Percentiles rank a stretch among this genome's conserved stretches.
phyloP scores from a whole-genome alignment of 768 basidiomycete species.

The Xerocomus potaroensis region DNA sequence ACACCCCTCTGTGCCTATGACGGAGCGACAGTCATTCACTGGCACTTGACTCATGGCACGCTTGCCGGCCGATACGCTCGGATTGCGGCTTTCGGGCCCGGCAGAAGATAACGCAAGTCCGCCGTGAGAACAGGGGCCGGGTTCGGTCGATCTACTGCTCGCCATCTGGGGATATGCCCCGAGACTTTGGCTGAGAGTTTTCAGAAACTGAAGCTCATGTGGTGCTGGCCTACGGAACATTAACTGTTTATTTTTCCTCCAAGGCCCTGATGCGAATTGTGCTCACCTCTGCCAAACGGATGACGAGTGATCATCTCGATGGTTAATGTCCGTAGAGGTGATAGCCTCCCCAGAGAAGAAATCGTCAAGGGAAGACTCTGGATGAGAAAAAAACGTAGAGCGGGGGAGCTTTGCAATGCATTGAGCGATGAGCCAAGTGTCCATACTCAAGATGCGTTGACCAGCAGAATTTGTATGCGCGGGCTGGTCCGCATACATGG shows the following conservation, averaged over 20 bases:
- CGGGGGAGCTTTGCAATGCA: constrained; percentile 12
- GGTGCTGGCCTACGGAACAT: constrained; percentile 1
- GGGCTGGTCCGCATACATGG: neutral
- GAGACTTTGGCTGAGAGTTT: constrained; percentile 3
- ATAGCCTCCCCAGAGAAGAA: constrained; percentile 9
- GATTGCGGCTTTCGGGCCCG: too few species aligned
- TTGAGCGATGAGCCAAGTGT: constrained; percentile 9
- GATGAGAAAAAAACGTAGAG: constrained; percentile 12
- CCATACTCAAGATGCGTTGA: neutral
- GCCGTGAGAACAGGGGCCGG: neutral
- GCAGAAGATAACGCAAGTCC: neutral
- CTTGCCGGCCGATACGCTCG: neutral
- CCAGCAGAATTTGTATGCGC: neutral
- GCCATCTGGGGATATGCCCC: neutral
- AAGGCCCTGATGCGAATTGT: too few species aligned
- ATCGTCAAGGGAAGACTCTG: constrained; percentile 10
- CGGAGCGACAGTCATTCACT: neutral
- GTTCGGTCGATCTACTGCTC: neutral
- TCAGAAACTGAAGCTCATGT: constrained; percentile 8
- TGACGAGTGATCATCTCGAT: neutral
- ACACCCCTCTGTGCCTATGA: neutral
- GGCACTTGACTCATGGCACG: neutral
- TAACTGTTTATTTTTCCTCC: neutral
- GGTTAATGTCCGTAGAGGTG: neutral
- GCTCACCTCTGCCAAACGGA: neutral